Percentiles rank a stretch among this genome's conserved stretches.
Conservation (phyloP, 805 yeast species). For the Komagataella pseudopastoris region DNA sequence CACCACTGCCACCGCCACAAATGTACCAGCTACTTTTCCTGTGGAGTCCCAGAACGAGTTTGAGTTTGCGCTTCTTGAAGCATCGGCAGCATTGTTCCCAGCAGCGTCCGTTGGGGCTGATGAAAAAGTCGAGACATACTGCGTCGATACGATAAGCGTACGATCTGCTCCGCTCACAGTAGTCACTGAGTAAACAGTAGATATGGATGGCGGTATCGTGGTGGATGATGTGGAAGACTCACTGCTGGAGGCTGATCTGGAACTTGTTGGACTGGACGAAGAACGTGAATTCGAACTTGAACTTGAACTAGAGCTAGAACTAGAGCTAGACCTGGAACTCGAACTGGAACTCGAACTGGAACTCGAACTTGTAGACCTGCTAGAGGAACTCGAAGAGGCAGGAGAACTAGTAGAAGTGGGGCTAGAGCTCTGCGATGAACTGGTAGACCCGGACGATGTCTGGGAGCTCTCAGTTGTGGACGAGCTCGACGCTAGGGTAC, state of each 20-base stretch:
- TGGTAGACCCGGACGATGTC: neutral
- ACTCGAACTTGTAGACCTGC: conserved; percentile 2
- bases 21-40: conserved; percentile 80
- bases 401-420: neutral
- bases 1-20: conserved; percentile 65
- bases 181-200: conserved; percentile 1
- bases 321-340: conserved; percentile 1
- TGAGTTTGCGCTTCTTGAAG: neutral
- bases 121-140: conserved; percentile 5
- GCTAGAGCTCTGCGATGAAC: neutral
- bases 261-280: conserved; percentile 8
- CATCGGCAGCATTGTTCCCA: neutral
- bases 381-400: neutral
- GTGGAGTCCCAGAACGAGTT: conserved; percentile 47
- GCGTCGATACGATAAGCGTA: neutral
- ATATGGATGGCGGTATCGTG: conserved; percentile 1
- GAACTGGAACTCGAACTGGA: conserved; percentile 3
- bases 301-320: conserved; percentile 1
- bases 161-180: conserved; percentile 1
- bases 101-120: conserved; percentile 8
- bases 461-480: neutral
- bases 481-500: neutral
- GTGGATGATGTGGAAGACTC: conserved; percentile 1
- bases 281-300: conserved; percentile 3
- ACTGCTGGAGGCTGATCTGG: conserved; percentile 9